Percentiles rank a stretch among this genome's conserved stretches.
Evolutionary conservation across 2,329 filamentous ascomycete genomes (phyloP).

Genomic region (Xylariaceae sp.): DNA sequence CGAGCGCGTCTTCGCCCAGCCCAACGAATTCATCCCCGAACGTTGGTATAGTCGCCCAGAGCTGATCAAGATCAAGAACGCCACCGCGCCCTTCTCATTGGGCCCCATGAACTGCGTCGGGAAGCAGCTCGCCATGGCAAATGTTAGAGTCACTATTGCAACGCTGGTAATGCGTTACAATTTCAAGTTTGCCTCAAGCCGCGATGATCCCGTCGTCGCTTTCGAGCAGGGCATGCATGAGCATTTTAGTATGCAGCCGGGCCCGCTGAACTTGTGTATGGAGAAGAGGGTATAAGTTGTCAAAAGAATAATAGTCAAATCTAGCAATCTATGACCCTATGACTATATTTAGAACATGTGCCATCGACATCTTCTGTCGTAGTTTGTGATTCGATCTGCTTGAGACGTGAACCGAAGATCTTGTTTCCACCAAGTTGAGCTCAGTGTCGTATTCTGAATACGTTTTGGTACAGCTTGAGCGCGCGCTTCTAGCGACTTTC

Average conservation of each 20-base stretch:
- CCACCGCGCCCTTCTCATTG: constrained; percentile 18
- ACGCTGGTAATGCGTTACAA: constrained; percentile 11
- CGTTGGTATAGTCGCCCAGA: constrained; percentile 21
- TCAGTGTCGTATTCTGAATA: too few species aligned
- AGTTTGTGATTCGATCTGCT: not conserved
- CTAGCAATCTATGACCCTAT: not conserved
- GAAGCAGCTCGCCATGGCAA: constrained; percentile 4
- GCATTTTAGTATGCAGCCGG: constrained; percentile 2
- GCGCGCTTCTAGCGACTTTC: too few species aligned
- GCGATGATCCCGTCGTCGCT: not conserved
- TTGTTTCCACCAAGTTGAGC: too few species aligned
- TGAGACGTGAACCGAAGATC: not conserved
- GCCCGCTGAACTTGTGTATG: constrained; percentile 2
- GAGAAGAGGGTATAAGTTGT: not conserved
- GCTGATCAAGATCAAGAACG: constrained; percentile 15
- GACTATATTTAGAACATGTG: not conserved
- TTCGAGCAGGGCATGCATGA: constrained; percentile 8
- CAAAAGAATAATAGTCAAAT: not conserved
- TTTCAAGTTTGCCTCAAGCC: not conserved
- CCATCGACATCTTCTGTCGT: not conserved
- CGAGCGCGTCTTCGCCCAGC: constrained; percentile 10
- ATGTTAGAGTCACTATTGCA: constrained; percentile 3
- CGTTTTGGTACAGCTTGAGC: too few species aligned
- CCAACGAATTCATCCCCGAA: constrained; percentile 25
- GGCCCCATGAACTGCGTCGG: constrained; percentile 7